Evolutionary conservation across 106 monocot species (phyloP).

Genomic region (Acorus gramineus): DNA sequence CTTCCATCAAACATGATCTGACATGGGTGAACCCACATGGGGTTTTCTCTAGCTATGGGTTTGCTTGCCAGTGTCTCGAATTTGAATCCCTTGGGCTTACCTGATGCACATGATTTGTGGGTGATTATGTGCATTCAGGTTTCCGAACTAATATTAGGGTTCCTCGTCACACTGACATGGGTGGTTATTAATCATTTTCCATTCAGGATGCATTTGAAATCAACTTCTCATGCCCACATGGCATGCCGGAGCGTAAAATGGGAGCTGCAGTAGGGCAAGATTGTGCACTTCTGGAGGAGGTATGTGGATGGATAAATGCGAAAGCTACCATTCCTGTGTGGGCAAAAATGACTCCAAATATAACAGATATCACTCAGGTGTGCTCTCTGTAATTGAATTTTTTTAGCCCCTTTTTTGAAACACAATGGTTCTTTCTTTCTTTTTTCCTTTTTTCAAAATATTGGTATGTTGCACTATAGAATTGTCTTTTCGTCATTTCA

Average conservation of each 20-base stretch:
- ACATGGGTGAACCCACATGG: no score
- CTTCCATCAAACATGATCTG: no score
- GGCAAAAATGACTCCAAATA: conserved; percentile 99
- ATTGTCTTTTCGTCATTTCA: no score
- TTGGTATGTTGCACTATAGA: no score
- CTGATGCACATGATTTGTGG: no score
- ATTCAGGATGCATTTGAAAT: conserved; percentile 93
- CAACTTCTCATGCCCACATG: conserved; percentile 98
- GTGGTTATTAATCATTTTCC: background rate
- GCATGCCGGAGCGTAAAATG: conserved; percentile 98
- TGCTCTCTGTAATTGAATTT: background rate
- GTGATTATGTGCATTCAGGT: no score
- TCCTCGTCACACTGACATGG: background rate
- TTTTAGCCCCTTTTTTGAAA: background rate
- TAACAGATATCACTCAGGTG: conserved; percentile 93
- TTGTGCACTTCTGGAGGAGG: conserved; percentile 77
- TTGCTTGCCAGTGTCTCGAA: no score
- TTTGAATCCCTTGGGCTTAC: no score
- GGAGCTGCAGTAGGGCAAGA: conserved; percentile 98
- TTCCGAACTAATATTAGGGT: no score
- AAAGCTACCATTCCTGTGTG: conserved; percentile 97
- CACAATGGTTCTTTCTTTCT: background rate
- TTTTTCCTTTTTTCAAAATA: no score
- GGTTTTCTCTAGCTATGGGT: no score
- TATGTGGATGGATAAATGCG: conserved; percentile 96